phyloP scores from a whole-genome alignment of 352 stramenopile species.

The Thraustochytrium sp. region DNA sequence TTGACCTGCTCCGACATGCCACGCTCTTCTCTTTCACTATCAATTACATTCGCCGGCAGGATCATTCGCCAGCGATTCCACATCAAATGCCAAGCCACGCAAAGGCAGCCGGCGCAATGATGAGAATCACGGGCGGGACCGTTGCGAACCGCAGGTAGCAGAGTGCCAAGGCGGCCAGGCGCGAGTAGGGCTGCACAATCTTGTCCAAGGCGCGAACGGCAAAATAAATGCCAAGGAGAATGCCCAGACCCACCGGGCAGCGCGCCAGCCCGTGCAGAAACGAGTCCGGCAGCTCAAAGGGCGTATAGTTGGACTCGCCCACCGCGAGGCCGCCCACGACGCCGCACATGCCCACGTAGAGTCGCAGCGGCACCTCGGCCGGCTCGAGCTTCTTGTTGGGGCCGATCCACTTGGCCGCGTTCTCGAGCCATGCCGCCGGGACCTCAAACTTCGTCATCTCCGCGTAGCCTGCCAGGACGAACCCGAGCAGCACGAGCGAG shows the following conservation, averaged over 20 bases:
- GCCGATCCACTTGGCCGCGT: background rate
- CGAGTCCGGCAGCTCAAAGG: background rate
- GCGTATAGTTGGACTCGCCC: background rate
- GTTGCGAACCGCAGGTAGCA: background rate
- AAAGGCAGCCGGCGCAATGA: background rate
- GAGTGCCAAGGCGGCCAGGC: background rate
- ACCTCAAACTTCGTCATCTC: background rate
- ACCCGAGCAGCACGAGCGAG: background rate
- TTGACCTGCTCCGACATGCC: no score
- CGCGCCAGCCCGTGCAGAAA: background rate
- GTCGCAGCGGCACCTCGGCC: background rate
- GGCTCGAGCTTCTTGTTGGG: background rate
- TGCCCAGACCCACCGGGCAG: background rate
- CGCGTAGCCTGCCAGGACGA: background rate
- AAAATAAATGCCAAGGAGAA: background rate
- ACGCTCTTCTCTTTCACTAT: no score
- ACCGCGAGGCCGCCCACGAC: background rate
- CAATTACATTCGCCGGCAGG: no score
- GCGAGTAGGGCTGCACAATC: background rate
- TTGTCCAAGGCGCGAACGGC: background rate
- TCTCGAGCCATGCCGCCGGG: background rate
- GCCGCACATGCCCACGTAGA: background rate
- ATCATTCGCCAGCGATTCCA: background rate
- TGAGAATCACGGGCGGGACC: background rate
- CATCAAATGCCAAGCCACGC: background rate